phyloP scores from a whole-genome alignment of 768 basidiomycete species.

The Russula olivacea region DNA sequence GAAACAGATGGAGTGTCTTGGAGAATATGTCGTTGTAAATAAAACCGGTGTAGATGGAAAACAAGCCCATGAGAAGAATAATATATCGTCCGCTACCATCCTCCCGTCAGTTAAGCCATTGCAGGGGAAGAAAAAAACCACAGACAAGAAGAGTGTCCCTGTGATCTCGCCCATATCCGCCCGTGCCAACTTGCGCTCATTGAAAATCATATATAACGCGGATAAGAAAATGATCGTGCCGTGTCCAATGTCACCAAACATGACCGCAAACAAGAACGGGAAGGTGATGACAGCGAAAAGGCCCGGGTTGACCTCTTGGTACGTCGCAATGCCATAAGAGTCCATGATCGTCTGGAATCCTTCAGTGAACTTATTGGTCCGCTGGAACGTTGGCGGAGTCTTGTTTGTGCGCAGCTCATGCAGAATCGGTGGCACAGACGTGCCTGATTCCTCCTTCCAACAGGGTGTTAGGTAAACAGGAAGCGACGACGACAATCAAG shows the following conservation, averaged over 20 bases:
- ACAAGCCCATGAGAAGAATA: slow-evolving; percentile 95
- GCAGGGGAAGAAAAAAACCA: slow-evolving; percentile 24
- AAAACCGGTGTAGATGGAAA: slow-evolving; percentile 93
- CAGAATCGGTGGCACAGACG: slow-evolving; percentile 85
- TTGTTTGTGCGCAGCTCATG: slow-evolving; percentile 85
- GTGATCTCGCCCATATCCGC: slow-evolving; percentile 76
- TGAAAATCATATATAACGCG: slow-evolving; percentile 78
- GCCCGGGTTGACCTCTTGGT: slow-evolving; percentile 97
- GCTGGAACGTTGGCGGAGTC: slow-evolving; percentile 91
- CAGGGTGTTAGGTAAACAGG: not conserved
- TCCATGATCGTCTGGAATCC: slow-evolving; percentile 99
- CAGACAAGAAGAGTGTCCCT: slow-evolving; percentile 90
- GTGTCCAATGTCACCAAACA: slow-evolving; percentile 99
- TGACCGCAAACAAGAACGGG: slow-evolving; percentile 98
- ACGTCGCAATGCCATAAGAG: slow-evolving; percentile 88
- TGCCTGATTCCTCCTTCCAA: slow-evolving; percentile 77
- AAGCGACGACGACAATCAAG: not conserved
- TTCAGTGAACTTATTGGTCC: slow-evolving; percentile 93
- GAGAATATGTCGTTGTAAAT: slow-evolving; percentile 99
- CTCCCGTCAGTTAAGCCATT: slow-evolving; percentile 25
- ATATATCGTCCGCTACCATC: slow-evolving; percentile 87
- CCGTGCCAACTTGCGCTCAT: slow-evolving; percentile 76
- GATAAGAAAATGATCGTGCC: slow-evolving; percentile 74
- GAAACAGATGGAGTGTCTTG: slow-evolving; percentile 79
- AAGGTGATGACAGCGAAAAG: slow-evolving; percentile 88